These are phyloP conservation scores for Excoecaria cochinchinensis DNA, from an alignment of 345 rosid genomes.

Conservation along the genomic window DNA sequence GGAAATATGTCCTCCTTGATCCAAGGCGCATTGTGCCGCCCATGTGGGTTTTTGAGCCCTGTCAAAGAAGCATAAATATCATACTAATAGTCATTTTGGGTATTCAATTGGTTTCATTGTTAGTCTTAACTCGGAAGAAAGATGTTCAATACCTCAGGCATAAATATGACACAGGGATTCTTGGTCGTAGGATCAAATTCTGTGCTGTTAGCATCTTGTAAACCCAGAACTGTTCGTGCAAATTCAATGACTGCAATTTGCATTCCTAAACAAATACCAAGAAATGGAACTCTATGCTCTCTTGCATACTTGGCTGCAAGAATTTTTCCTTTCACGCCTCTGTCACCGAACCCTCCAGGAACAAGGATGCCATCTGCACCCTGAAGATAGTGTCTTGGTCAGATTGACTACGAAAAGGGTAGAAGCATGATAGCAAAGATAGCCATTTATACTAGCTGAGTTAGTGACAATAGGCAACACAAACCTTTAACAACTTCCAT, in stretches of 20 bases:
- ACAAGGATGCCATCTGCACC: constrained; percentile 82
- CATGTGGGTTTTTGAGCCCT: constrained; percentile 99
- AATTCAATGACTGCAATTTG: constrained; percentile 92
- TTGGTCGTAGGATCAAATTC: constrained; percentile 81
- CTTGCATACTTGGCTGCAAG: constrained; percentile 92
- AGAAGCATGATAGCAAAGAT: not conserved
- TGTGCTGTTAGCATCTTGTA: constrained; percentile 75
- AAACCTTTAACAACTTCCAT: constrained; percentile 81
- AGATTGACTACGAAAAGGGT: constrained; percentile 6
- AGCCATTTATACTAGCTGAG: not conserved
- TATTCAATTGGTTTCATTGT: not conserved
- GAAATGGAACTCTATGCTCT: constrained; percentile 83
- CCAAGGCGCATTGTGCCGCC: constrained; percentile 99
- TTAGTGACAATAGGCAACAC: not conserved
- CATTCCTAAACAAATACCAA: constrained; percentile 99
- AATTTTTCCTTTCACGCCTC: constrained; percentile 94
- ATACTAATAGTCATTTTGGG: not conserved
- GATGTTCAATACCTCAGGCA: constrained; percentile 74
- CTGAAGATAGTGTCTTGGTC: constrained; percentile 38
- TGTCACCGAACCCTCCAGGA: constrained; percentile 99
- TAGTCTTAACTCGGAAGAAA: not conserved
- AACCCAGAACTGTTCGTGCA: constrained; percentile 81
- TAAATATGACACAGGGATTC: constrained; percentile 78
- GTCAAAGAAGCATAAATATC: constrained; percentile 10
- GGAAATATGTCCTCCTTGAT: constrained; percentile 76